Evolutionary conservation across 2,329 filamentous ascomycete species (phyloP).

Genomic region (Curvularia sp.): DNA sequence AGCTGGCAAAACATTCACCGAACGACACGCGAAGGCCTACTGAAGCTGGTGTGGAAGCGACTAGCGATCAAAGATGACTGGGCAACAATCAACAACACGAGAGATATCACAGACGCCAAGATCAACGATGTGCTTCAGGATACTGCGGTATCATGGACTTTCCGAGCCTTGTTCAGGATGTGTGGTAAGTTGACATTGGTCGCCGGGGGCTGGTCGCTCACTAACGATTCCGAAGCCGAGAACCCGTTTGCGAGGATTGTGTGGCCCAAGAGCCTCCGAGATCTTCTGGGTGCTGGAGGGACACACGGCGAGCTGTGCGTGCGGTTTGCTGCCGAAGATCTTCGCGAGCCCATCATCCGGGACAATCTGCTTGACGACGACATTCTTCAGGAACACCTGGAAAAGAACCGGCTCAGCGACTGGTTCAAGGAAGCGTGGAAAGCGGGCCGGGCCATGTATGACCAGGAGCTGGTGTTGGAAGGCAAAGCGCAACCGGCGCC

Average conservation of each 20-base stretch:
- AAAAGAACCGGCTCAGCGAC: slow-evolving; percentile 71
- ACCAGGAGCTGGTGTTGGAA: slow-evolving; percentile 30
- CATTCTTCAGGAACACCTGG: slow-evolving; percentile 68
- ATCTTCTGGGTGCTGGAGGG: slow-evolving; percentile 55
- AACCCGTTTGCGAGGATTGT: slow-evolving; percentile 23
- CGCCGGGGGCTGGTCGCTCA: background rate
- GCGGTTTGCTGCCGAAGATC: slow-evolving; percentile 61
- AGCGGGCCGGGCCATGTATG: slow-evolving; percentile 47
- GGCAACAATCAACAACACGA: slow-evolving; percentile 78
- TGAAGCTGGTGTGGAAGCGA: slow-evolving; percentile 83
- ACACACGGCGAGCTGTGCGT: slow-evolving; percentile 67
- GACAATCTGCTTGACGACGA: slow-evolving; percentile 78
- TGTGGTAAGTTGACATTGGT: slow-evolving; percentile 60
- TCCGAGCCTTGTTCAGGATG: slow-evolving; percentile 67
- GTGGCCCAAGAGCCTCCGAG: slow-evolving; percentile 31
- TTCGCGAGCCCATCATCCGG: slow-evolving; percentile 71
- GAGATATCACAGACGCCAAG: slow-evolving; percentile 73
- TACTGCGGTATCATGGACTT: slow-evolving; percentile 73
- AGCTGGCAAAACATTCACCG: slow-evolving; percentile 61
- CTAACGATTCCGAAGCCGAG: slow-evolving; percentile 25
- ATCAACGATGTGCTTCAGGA: slow-evolving; percentile 65
- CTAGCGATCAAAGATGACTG: slow-evolving; percentile 86
- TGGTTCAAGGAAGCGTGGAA: slow-evolving; percentile 65
- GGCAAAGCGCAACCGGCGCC: slow-evolving; percentile 6
- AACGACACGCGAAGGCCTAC: slow-evolving; percentile 56